Evolutionary conservation across 2,329 filamentous ascomycete species (phyloP).

Genomic region (Aspergillus sp.): DNA sequence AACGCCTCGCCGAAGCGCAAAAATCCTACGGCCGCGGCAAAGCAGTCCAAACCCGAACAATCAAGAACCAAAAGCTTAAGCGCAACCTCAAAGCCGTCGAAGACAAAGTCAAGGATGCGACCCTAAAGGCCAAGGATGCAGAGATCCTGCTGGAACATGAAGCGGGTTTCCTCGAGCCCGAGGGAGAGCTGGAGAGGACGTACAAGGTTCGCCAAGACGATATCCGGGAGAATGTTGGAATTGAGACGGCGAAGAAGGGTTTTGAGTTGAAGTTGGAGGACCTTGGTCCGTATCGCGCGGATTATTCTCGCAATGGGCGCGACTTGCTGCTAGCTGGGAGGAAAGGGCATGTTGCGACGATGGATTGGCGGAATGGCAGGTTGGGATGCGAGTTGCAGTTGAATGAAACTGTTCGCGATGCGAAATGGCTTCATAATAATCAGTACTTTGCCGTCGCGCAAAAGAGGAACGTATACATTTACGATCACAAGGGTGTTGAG

Average conservation of each 20-base stretch:
- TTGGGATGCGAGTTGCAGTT: constrained; percentile 87
- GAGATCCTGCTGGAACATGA: constrained; percentile 89
- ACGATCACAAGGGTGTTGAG: constrained; percentile 84
- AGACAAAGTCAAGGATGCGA: constrained; percentile 71
- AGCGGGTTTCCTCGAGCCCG: constrained; percentile 77
- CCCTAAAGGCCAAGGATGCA: constrained; percentile 82
- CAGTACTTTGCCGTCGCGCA: constrained; percentile 90
- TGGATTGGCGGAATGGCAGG: constrained; percentile 93
- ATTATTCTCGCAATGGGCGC: constrained; percentile 85
- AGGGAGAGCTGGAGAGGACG: constrained; percentile 80
- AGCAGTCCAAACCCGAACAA: constrained; percentile 61
- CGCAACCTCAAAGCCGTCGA: constrained; percentile 73
- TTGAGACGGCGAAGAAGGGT: constrained; percentile 84
- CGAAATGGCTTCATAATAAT: constrained; percentile 89
- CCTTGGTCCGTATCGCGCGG: constrained; percentile 78
- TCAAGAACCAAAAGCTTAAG: constrained; percentile 86
- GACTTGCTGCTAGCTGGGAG: constrained; percentile 78
- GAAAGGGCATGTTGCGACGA: constrained; percentile 91
- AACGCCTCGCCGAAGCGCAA: constrained; percentile 49
- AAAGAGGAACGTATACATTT: constrained; percentile 95
- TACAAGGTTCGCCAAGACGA: constrained; percentile 90
- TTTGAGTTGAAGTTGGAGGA: constrained; percentile 81
- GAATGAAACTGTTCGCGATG: constrained; percentile 81
- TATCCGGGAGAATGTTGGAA: constrained; percentile 64
- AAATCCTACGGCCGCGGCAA: constrained; percentile 78